Conservation (phyloP, 169 alveolate genomes). For the Neospora caninum region DNA sequence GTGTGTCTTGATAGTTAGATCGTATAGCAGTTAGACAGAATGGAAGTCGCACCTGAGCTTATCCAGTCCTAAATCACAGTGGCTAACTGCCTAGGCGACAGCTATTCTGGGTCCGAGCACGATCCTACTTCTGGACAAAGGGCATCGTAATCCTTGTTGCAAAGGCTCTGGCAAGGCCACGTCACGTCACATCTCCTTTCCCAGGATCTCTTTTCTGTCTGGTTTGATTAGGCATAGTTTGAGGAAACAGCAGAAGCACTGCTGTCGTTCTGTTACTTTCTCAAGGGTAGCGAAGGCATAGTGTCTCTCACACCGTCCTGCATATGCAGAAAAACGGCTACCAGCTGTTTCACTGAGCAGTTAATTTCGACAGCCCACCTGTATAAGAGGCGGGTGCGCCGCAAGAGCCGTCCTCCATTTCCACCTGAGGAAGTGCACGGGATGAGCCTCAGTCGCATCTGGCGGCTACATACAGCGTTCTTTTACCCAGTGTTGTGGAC, state of each 20-base stretch:
- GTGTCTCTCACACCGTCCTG: conserved; percentile 54
- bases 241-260: not conserved
- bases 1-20: not conserved
- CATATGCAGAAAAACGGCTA: not conserved
- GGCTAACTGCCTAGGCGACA: no score
- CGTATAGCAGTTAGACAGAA: not conserved
- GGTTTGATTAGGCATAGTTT: not conserved
- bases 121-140: conserved; percentile 54
- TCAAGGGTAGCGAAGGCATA: not conserved
- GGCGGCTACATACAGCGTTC: not conserved
- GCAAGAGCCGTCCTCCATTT: conserved; percentile 8
- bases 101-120: not conserved
- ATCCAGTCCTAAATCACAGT: conserved; percentile 40
- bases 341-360: not conserved
- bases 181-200: conserved; percentile 51
- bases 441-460: not conserved
- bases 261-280: not conserved
- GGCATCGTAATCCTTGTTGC: conserved; percentile 40
- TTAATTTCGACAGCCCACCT: not conserved
- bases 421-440: not conserved
- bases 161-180: conserved; percentile 54
- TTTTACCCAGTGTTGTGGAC: conserved; percentile 59
- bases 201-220: conserved; percentile 45
- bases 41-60: conserved; percentile 30
- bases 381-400: conserved; percentile 51